These are phyloP conservation scores for Anethum foeniculum DNA, from an alignment of 140 eudicot genomes.

Conservation along the genomic window DNA sequence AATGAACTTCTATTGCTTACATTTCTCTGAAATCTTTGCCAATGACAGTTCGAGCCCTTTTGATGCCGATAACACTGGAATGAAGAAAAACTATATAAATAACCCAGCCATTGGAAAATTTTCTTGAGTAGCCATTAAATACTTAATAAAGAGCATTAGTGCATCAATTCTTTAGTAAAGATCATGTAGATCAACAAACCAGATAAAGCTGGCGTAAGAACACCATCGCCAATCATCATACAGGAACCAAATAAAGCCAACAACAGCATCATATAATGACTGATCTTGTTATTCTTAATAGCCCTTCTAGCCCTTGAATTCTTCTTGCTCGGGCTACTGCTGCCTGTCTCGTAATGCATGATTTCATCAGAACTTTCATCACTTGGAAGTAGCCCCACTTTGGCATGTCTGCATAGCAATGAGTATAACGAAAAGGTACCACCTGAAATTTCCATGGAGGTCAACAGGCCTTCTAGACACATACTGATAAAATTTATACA, in stretches of 20 bases:
- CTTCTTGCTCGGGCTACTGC: slow-evolving; percentile 14
- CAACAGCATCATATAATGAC: slow-evolving; percentile 36
- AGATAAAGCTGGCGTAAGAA: slow-evolving; percentile 49
- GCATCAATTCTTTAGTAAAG: not conserved
- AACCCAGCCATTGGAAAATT: slow-evolving; percentile 5
- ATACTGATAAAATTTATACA: not conserved
- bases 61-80: slow-evolving; percentile 43
- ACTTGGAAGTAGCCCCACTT: slow-evolving; percentile 45
- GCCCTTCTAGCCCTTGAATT: slow-evolving; percentile 37
- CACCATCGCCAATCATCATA: slow-evolving; percentile 44
- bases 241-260: slow-evolving; percentile 50
- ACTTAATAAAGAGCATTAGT: not conserved
- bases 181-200: slow-evolving; percentile 23
- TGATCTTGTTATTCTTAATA: slow-evolving; percentile 33
- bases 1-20: slow-evolving; percentile 22
- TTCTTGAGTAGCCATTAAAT: not conserved
- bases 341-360: slow-evolving; percentile 24
- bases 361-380: slow-evolving; percentile 29
- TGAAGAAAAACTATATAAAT: not conserved
- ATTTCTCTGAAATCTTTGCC: slow-evolving; percentile 18
- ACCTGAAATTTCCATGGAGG: slow-evolving; percentile 26
- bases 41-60: slow-evolving; percentile 32
- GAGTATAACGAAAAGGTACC: slow-evolving; percentile 52
- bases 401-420: slow-evolving; percentile 42
- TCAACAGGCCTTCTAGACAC: slow-evolving; percentile 1